Conservation (phyloP, 2,329 filamentous ascomycete species). For the Domatiomyces globalis region DNA sequence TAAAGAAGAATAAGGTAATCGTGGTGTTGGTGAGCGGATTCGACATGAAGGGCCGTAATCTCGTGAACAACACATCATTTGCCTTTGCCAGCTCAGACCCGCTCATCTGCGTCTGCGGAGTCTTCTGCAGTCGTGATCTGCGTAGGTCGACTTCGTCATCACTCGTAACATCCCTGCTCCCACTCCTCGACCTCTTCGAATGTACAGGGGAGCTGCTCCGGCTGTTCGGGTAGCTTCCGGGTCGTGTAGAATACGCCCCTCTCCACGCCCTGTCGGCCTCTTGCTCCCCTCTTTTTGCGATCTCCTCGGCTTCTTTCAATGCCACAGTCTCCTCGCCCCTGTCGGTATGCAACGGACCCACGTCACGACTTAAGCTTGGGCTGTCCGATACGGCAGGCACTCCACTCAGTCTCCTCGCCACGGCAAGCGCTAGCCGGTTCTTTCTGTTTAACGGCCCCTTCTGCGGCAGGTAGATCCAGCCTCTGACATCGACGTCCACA, state of each 20-base stretch:
- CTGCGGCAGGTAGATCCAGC: conserved; percentile 87
- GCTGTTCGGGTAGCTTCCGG: conserved; percentile 23
- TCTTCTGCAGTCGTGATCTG: conserved; percentile 29
- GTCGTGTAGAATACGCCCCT: conserved; percentile 44
- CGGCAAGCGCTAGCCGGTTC: conserved; percentile 71
- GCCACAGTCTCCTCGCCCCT: conserved; percentile 52
- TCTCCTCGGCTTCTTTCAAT: conserved; percentile 58
- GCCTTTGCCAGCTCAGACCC: conserved; percentile 63
- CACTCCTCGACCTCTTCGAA: neutral
- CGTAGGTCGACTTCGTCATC: conserved; percentile 21
- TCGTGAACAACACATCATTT: conserved; percentile 75
- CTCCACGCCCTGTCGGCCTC: conserved; percentile 57
- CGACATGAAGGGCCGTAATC: conserved; percentile 79
- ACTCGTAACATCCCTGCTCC: conserved; percentile 11
- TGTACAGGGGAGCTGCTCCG: conserved; percentile 16
- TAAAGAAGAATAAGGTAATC: conserved; percentile 91
- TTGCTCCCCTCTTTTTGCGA: conserved; percentile 55
- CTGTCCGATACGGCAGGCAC: conserved; percentile 47
- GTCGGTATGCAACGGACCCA: conserved; percentile 30
- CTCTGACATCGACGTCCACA: conserved; percentile 85
- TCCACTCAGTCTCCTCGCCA: conserved; percentile 77
- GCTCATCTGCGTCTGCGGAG: conserved; percentile 48
- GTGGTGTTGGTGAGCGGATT: conserved; percentile 63
- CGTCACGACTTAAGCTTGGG: conserved; percentile 30
- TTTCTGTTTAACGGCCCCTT: conserved; percentile 71